Percentiles rank a stretch among this genome's conserved stretches.
These are phyloP conservation scores for Trichodelitschia bisporula DNA, from an alignment of 495 filamentous ascomycete species.

Conservation along the genomic window DNA sequence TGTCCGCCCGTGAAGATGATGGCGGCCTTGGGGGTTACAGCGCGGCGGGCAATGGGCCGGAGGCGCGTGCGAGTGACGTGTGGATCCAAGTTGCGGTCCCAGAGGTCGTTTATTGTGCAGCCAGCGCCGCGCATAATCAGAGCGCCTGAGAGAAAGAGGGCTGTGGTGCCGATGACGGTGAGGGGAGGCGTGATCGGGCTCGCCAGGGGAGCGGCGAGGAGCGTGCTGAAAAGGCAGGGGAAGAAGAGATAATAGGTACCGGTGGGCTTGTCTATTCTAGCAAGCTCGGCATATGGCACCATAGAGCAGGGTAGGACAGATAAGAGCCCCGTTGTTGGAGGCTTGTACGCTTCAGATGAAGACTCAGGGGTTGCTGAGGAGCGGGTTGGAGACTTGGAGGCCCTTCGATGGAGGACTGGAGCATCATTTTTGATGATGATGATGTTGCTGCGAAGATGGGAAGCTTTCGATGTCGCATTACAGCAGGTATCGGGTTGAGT, in stretches of 20 bases:
- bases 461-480: no score
- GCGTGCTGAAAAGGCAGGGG: slow-evolving; percentile 78
- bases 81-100: slow-evolving; percentile 83
- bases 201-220: slow-evolving; percentile 34
- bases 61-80: slow-evolving; percentile 70
- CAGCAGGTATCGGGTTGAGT: no score
- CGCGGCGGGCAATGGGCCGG: slow-evolving; percentile 71
- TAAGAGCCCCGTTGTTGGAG: slow-evolving; percentile 52
- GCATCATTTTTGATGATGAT: no score
- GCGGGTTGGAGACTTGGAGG: no score
- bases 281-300: slow-evolving; percentile 83
- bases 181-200: slow-evolving; percentile 30
- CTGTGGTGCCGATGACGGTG: slow-evolving; percentile 32
- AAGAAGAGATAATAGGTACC: slow-evolving; percentile 93
- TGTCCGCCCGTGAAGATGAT: slow-evolving; percentile 66
- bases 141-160: slow-evolving; percentile 69
- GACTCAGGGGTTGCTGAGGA: no score
- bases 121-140: slow-evolving; percentile 95
- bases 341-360: slow-evolving; percentile 22
- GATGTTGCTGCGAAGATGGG: no score
- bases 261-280: slow-evolving; percentile 80
- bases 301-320: slow-evolving; percentile 48
- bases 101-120: slow-evolving; percentile 92
- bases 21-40: slow-evolving; percentile 48
- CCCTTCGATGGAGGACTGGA: no score